Conservation (phyloP, 805 yeast species). For the Ogataea corticis region DNA sequence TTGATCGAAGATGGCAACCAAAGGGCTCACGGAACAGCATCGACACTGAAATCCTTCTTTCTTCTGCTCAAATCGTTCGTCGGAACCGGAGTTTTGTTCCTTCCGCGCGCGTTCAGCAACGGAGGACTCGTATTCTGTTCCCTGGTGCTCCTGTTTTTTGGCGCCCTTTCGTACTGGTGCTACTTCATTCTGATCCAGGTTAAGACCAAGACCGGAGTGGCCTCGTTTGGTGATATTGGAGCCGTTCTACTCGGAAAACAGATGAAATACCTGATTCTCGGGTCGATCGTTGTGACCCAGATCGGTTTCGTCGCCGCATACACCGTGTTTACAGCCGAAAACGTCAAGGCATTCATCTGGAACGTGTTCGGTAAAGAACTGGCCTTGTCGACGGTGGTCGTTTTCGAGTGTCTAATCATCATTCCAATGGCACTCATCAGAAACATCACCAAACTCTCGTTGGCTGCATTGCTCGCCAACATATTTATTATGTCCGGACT, state of each 20-base stretch:
- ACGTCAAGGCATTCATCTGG: slow-evolving; percentile 59
- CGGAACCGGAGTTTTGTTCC: slow-evolving; percentile 73
- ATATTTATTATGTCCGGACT: slow-evolving; percentile 67
- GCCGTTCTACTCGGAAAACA: slow-evolving; percentile 58
- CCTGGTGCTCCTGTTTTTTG: slow-evolving; percentile 55
- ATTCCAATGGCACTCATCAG: slow-evolving; percentile 72
- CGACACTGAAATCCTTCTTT: slow-evolving; percentile 71
- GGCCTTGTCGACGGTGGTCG: slow-evolving; percentile 47
- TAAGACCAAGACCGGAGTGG: slow-evolving; percentile 58
- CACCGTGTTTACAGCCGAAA: slow-evolving; percentile 75
- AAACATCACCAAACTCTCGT: slow-evolving; percentile 72
- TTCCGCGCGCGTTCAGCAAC: slow-evolving; percentile 69
- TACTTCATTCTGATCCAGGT: slow-evolving; percentile 63
- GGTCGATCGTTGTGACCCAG: slow-evolving; percentile 69
- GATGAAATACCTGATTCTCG: slow-evolving; percentile 62
- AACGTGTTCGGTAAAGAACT: slow-evolving; percentile 48
- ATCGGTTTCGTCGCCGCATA: slow-evolving; percentile 82
- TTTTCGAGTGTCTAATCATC: slow-evolving; percentile 56
- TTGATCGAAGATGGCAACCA: slow-evolving; percentile 14
- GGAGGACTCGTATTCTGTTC: slow-evolving; percentile 70
- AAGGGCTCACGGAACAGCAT: slow-evolving; percentile 55
- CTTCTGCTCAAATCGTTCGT: slow-evolving; percentile 71
- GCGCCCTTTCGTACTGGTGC: slow-evolving; percentile 75
- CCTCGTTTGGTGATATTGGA: slow-evolving; percentile 83
- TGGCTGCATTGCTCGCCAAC: slow-evolving; percentile 73